These are phyloP conservation scores for Rhizopus arrhizus DNA, from an alignment of 371 early-diverging fungal genomes.

Conservation along the genomic window DNA sequence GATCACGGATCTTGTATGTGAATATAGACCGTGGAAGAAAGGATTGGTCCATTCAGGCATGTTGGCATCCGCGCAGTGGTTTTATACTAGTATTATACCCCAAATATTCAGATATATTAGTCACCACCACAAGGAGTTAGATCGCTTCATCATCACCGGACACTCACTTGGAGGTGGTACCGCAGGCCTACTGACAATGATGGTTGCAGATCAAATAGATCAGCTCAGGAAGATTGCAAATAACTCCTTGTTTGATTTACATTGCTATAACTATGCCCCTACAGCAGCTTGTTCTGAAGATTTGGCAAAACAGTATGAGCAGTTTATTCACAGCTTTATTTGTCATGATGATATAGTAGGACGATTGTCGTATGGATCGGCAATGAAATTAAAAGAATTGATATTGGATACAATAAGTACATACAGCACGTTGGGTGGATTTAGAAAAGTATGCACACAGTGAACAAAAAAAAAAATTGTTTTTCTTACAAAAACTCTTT, in stretches of 20 bases:
- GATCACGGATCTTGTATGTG: slow-evolving; percentile 83
- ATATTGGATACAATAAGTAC: slow-evolving; percentile 45
- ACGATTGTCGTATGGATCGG: slow-evolving; percentile 76
- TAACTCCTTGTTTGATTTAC: slow-evolving; percentile 37
- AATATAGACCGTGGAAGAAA: slow-evolving; percentile 83
- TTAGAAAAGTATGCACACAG: slow-evolving; percentile 1
- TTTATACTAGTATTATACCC: slow-evolving; percentile 70
- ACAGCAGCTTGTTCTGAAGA: slow-evolving; percentile 65
- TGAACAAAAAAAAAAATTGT: background rate
- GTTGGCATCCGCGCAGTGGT: slow-evolving; percentile 79
- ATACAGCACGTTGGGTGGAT: slow-evolving; percentile 33
- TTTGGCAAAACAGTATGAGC: slow-evolving; percentile 57
- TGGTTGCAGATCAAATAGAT: slow-evolving; percentile 64
- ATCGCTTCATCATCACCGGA: slow-evolving; percentile 54
- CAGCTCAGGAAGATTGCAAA: slow-evolving; percentile 43
- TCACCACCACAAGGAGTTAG: slow-evolving; percentile 30
- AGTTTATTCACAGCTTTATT: slow-evolving; percentile 70
- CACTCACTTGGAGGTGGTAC: slow-evolving; percentile 81
- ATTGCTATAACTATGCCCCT: slow-evolving; percentile 50
- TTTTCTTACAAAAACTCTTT: background rate
- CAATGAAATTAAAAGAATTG: slow-evolving; percentile 50
- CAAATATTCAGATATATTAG: slow-evolving; percentile 54
- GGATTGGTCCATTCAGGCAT: slow-evolving; percentile 84
- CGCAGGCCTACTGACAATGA: slow-evolving; percentile 74
- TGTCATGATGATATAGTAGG: slow-evolving; percentile 76